These are phyloP conservation scores for Plasmodium ovale DNA, from an alignment of 169 alveolate genomes.

Conservation along the genomic window DNA sequence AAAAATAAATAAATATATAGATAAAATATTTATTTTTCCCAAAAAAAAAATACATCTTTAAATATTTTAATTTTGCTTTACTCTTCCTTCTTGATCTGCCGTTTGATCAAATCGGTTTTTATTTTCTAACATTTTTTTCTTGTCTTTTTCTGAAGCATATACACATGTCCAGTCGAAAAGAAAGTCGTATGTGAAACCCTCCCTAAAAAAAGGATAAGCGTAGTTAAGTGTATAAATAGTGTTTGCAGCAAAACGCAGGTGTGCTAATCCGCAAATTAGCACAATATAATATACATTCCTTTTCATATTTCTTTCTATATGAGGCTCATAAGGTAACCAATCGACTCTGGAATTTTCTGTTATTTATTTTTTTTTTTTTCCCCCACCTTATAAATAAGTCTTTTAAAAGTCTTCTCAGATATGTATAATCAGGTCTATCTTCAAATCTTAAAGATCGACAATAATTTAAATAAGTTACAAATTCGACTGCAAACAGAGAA, in stretches of 20 bases:
- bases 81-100: constrained; percentile 78
- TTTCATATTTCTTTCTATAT: background rate
- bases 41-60: constrained; percentile 2
- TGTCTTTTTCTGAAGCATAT: constrained; percentile 85
- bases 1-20: constrained; percentile 5
- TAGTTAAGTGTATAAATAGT: background rate
- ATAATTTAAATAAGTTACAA: constrained; percentile 93
- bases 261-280: no score
- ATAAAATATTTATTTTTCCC: constrained; percentile 12
- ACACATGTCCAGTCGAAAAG: constrained; percentile 96
- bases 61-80: constrained; percentile 60
- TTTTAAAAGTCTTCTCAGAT: constrained; percentile 95
- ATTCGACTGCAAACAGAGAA: constrained; percentile 87
- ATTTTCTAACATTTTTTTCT: constrained; percentile 76
- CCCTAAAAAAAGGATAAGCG: constrained; percentile 77
- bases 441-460: constrained; percentile 96
- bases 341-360: no score
- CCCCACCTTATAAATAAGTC: constrained; percentile 92
- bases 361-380: background rate
- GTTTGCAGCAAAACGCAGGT: no score
- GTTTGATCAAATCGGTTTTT: constrained; percentile 76
- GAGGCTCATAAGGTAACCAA: no score
- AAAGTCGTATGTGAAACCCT: constrained; percentile 95
- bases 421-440: constrained; percentile 96
- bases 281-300: background rate